Conservation (phyloP, 139 green algal genomes). For the Tetraselmis striata region DNA sequence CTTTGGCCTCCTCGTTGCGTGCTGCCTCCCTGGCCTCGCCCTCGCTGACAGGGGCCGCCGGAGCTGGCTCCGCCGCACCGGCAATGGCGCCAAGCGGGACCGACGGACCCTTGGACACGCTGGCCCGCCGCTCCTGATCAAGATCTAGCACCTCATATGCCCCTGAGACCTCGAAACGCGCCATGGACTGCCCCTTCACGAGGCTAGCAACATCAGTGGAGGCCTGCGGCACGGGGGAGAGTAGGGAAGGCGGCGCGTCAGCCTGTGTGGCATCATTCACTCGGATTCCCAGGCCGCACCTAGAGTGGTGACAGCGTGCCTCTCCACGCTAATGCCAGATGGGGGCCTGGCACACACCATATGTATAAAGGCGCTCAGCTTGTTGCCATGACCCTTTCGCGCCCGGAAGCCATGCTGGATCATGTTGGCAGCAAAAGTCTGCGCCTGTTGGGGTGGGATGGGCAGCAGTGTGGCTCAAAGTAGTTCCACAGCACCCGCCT, state of each 20-base stretch:
- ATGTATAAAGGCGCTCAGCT: not conserved
- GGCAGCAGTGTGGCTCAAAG: not conserved
- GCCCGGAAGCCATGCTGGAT: not conserved
- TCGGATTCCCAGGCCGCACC: not conserved
- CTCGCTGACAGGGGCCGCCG: too few species aligned
- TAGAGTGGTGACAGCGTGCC: not conserved
- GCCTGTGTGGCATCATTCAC: not conserved
- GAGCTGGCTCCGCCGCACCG: too few species aligned
- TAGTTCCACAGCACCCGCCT: not conserved
- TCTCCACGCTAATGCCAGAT: not conserved
- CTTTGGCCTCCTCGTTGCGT: too few species aligned
- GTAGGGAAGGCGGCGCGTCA: not conserved
- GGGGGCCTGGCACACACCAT: not conserved
- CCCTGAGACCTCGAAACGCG: not conserved
- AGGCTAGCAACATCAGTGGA: not conserved
- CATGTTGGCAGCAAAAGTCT: not conserved
- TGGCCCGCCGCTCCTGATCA: too few species aligned
- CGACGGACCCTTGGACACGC: too few species aligned
- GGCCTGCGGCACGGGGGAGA: too few species aligned
- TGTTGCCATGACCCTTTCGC: not conserved
- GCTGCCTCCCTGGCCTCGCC: too few species aligned
- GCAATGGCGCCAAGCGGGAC: too few species aligned
- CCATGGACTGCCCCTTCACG: not conserved
- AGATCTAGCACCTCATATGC: not conserved
- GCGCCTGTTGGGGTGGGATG: not conserved